Base-by-base conservation (phyloP, 176 grass and related monocot species). In the Ensete glaucum region DNA sequence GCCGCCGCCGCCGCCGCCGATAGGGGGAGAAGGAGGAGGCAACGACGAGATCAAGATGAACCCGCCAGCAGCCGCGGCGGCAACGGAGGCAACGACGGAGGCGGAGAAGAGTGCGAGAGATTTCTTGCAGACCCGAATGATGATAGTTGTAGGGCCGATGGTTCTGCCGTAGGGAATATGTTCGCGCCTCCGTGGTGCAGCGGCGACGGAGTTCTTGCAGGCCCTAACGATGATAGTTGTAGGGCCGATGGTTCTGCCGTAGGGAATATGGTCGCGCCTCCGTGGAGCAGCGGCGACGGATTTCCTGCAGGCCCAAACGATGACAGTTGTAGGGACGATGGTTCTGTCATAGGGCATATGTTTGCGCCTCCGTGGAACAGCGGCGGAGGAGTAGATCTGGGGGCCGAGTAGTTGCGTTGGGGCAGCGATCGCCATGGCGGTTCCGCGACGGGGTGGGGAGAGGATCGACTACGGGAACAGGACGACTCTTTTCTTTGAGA, bases 1-100 rank as follows among this genome's bases (percentile, higher is more conserved):
- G 21, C 73, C 83, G 1, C 78, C 79, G 1, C 86, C 81, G 1
- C 75, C 78, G 2, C 10, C 57, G 57, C 10, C 57, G 1, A 12
- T n/a, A 8, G 17, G 6, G 20, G 82, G 85, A 43, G 74, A 34
- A 49, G 74, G 19, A 2, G n/a, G 22, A 67, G n/a, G 74, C 70
- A 43, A 79, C 86, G 86, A 81, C 12, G 76, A 84, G 11, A 74
- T 68, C 58, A 85, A 78, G 50, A 92, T 81, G 76, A 88, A 80
- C 54, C 69, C 67, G 9, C 85, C 85, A 52, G 81, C 85, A 11
- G 87, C 79, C 8, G 80, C 87, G 57, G 57, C 57, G 17, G 57
- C 57, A 62, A 62, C 57, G 13, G 57, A 15, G 57, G 9, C 57
- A 62, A 17, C 57, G 57, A 17, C 57, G 17, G 17, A 15, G 57